Conservation (phyloP, 1,284 basidiomycete species). For the Tilletia indica region DNA sequence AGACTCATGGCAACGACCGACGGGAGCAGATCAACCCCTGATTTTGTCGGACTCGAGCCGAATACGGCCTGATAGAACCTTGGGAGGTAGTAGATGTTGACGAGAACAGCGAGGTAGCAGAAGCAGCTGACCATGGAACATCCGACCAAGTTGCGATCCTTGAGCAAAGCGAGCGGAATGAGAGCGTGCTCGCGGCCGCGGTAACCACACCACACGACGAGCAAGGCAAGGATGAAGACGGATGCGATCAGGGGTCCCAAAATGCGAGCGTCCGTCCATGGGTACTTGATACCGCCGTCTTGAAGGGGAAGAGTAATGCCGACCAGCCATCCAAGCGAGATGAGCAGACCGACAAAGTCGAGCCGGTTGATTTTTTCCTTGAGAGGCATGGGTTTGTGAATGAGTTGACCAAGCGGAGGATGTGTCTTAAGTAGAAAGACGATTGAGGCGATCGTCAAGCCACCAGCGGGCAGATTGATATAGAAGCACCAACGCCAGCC, state of each 20-base stretch:
- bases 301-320: background rate
- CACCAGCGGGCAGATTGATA: conserved; percentile 17
- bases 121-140: background rate
- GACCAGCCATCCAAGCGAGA: conserved; percentile 1
- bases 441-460: conserved; percentile 3
- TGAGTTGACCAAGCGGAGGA: background rate
- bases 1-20: background rate
- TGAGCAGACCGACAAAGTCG: conserved; percentile 3
- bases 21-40: conserved; percentile 1
- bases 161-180: background rate
- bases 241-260: conserved; percentile 9
- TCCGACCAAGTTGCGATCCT: conserved; percentile 1
- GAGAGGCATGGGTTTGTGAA: conserved; percentile 5
- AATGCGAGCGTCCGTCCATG: background rate
- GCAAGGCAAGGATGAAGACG: conserved; percentile 7
- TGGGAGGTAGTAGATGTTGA: conserved; percentile 15
- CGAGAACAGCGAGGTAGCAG: background rate
- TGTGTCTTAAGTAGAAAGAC: background rate
- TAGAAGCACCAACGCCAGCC: conserved; percentile 56
- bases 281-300: background rate
- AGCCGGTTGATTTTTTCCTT: background rate
- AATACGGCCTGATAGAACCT: conserved; percentile 5
- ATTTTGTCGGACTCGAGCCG: background rate
- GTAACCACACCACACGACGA: conserved; percentile 1
- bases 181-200: conserved; percentile 7